Evolutionary conservation across 2,329 filamentous ascomycete genomes (phyloP), one percentile per base, ranked within the genome.

Genomic region (Akanthomyces muscarius): DNA sequence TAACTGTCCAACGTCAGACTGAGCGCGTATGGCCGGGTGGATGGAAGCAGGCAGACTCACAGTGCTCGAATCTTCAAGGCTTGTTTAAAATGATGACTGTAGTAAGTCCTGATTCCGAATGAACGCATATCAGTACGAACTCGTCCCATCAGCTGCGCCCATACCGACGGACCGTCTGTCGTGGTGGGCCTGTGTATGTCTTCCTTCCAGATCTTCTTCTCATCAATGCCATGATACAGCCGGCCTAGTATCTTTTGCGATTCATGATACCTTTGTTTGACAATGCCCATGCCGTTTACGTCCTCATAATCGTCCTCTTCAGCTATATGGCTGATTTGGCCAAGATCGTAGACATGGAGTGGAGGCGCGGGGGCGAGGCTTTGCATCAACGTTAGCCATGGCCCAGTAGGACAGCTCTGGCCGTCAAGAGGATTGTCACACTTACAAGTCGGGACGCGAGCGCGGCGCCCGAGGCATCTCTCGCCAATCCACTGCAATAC

Each of bases 161-260:
- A 84, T 2, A 85, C 75, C 0, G 76, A 74, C 0, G 69, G 63
- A 0, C 74, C 73, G 1, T 54, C 64, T 13, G 56, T 68, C 8
- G 66, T 68, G 4, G 72, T 66, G 0, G 56, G 67, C 16, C 71
- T 69, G 51, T 72, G 76, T 45, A 83, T 79, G 18, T 86, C 74
- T 5, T 82, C 71, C 10, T 74, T 68, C 77, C 87, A 88, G 52
- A 93, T 89, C 59, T 82, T 80, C 47, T 80, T 79, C 72, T 95
- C 91, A 67, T 96, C 86, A 13, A 96, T 87, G 0, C 81, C 83
- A 2, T 90, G 85, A 70, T 90, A 95, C 0, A 96, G 77, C 4
- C 80, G 75, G 0, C 91, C 91, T 0, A 95, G 80, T 0, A 89
- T 78, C 67, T 90, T 91, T 0, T 85, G 68, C 1, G 88, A 92